Evolutionary conservation across 2,329 filamentous ascomycete genomes (phyloP).

Genomic region (Fusarium illudens): DNA sequence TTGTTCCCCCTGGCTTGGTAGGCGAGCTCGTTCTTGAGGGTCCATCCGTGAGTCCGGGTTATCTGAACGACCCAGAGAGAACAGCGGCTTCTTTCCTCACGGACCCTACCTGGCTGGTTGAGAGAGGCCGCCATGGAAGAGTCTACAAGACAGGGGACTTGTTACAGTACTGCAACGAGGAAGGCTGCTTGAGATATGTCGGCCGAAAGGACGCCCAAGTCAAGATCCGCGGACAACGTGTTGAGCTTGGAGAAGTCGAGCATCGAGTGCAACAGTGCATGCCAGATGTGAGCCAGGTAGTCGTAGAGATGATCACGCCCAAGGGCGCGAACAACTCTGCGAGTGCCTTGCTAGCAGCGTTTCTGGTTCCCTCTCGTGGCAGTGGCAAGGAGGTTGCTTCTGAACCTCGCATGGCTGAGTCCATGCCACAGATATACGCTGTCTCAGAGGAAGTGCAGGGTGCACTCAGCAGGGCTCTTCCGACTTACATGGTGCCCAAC

Average conservation of each 20-base stretch:
- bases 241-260: slow-evolving; percentile 53
- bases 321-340: neutral
- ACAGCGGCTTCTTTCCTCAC: neutral
- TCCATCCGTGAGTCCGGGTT: neutral
- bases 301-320: neutral
- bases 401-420: neutral
- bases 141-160: slow-evolving; percentile 46
- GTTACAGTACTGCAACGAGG: slow-evolving; percentile 48
- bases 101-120: neutral
- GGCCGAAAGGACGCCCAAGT: slow-evolving; percentile 49
- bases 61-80: neutral
- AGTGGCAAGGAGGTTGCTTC: neutral
- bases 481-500: neutral
- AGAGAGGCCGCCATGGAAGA: neutral
- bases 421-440: neutral
- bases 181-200: slow-evolving; percentile 53
- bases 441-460: neutral
- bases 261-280: neutral
- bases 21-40: neutral
- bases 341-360: neutral
- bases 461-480: neutral
- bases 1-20: neutral
- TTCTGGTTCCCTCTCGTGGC: neutral
- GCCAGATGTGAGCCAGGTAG: neutral
- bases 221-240: slow-evolving; percentile 64